Conservation (phyloP, 192 early-diverging fungal species). For the Gigaspora rosea region DNA sequence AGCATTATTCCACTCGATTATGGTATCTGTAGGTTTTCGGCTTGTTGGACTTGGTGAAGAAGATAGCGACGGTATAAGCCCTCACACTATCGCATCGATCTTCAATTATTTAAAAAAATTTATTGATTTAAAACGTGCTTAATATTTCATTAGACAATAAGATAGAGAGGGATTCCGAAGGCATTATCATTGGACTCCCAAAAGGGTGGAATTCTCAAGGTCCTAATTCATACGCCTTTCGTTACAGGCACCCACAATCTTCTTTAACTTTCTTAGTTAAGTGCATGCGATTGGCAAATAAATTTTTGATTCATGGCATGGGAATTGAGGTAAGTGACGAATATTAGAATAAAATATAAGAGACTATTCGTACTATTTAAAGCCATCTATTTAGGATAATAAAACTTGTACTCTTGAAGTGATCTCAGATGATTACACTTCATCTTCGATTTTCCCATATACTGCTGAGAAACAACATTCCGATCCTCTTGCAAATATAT, state of each 20-base stretch:
- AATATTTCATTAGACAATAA: not conserved
- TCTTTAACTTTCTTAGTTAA: conserved; percentile 70
- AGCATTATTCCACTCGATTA: conserved; percentile 56
- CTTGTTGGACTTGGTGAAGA: conserved; percentile 65
- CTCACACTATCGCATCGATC: not conserved
- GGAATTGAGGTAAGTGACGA: conserved; percentile 57
- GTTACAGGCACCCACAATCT: conserved; percentile 68
- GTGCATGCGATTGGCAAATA: conserved; percentile 60
- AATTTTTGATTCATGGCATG: conserved; percentile 65
- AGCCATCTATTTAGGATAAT: conserved; percentile 43
- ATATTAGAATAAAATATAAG: not conserved
- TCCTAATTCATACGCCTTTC: conserved; percentile 60
- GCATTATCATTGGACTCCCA: conserved; percentile 41
- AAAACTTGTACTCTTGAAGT: conserved; percentile 54
- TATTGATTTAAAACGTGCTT: not conserved
- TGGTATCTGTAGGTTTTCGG: conserved; percentile 64
- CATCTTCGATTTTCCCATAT: conserved; percentile 53
- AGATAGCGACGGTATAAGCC: conserved; percentile 36
- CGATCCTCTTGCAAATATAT: conserved; percentile 56
- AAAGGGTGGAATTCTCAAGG: conserved; percentile 60
- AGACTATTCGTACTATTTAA: not conserved
- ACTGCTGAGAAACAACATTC: conserved; percentile 28
- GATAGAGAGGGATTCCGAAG: conserved; percentile 31
- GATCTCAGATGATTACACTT: conserved; percentile 51
- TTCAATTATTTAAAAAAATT: not conserved